Base-by-base conservation (phyloP, 345 rosid genomes). In the Atalantia buxifolia region DNA sequence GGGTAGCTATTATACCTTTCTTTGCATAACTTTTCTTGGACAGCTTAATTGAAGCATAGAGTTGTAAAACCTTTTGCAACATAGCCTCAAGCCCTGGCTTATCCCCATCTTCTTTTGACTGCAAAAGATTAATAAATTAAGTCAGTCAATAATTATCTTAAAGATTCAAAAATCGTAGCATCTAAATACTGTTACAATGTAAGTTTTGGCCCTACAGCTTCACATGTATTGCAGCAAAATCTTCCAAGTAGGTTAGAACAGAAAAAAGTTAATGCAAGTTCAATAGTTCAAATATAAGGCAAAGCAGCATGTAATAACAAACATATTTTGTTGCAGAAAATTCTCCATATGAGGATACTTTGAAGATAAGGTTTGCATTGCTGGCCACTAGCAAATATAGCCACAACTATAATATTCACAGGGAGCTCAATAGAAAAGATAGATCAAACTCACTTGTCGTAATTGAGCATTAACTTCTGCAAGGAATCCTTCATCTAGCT, bases 11-110 rank as follows among this genome's bases (percentile, higher is more conserved):
- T 67, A 78, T 74, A 92, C 99, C 98, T 90, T 92, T 92, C 86
- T 90, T 91, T 64, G 97, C 98, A 83, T 92, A 95, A 84, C 98
- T 93, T 80, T 94, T 97, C 80, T 89, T 93, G 10, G 97, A 95
- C 66, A 95, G 97, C 77, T 87, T 59, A 18, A 9, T 87, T 62
- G 96, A 90, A 81, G 99, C 97, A 83, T 93, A 95, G 75, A 92
- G 90, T 83, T 92, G 98, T 76, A 95, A 85, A 79, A 93, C 97
- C 80, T 93, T 95, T 84, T 89, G 99, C 80, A 95, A 79, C 99
- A 93, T 95, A 61, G 98, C 97, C 66, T 79, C 89, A 65, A 93
- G 94, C 71, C 99, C 98, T 7, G 98, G 99, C 83, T 91, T 95
- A 82, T 93, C 97, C 73, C 74, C 84, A 79, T 93, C 99, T 90